Evolutionary conservation across 441 rosid species (phyloP), one percentile per base, ranked within the genome.

Genomic region (Bocquillonia castaneifolia): DNA sequence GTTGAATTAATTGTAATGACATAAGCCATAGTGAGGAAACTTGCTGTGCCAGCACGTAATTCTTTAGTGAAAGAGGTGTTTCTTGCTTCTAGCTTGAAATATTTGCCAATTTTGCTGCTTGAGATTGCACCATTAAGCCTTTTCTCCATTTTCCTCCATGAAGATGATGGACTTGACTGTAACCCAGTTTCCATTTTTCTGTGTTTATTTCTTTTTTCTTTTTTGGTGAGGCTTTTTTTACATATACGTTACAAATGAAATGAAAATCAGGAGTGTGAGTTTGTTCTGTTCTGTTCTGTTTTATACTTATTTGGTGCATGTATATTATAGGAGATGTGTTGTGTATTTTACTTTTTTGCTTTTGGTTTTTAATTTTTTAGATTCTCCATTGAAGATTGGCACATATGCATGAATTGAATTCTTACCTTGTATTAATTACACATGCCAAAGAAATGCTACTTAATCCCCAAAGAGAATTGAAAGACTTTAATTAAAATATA

Each of bases 21-120:
- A 60, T 93, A 93, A 25, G 94, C 96, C 97, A 93, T 86, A 25
- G 98, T 93, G 28, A 91, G 85, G 68, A 93, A 93, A 47, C 93
- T 93, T 54, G 97, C 92, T 0, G 94, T 89, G 0, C 86, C 96
- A 1, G 97, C 98, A 50, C 98, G 83, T n/a, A 91, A 77, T 60
- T 91, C 98, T 22, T 66, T 81, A 1, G 98, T 92, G 86, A 92
- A 89, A 61, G 79, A 78, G 45, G 80, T 87, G 34, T 86, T 88
- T 60, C 92, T 78, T 20, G 78, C 80, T 55, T 89, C 88, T 0
- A 93, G 82, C 82, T 84, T 88, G 82, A 93, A 93, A 85, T 75
- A 85, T 36, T 70, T 82, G 20, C 93, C 96, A 47, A 75, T 31
- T 26, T 59, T 13, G 80, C 88, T 86, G 74, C 79, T 78, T 0